Conservation (phyloP, 176 grass and related monocot species). For the Triticum turgidum region DNA sequence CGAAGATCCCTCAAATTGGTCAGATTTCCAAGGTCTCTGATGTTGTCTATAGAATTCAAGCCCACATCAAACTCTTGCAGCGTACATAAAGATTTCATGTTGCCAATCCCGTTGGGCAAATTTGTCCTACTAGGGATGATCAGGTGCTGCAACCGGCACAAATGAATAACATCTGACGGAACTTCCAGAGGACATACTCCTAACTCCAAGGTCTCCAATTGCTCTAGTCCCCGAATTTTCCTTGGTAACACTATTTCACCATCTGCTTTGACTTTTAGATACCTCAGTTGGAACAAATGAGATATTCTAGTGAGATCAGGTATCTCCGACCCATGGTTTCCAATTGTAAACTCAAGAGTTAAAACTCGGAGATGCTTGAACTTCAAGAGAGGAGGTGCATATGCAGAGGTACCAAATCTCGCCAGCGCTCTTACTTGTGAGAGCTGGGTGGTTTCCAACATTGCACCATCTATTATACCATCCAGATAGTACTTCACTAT, state of each 20-base stretch:
- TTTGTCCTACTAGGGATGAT: no score
- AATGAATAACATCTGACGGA: background rate
- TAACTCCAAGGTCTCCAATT: no score
- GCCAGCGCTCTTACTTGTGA: background rate
- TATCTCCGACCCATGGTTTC: background rate
- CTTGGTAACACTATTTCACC: no score
- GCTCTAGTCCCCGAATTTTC: no score
- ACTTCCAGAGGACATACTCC: no score
- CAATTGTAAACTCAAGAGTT: background rate
- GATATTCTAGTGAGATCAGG: background rate
- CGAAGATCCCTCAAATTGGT: background rate
- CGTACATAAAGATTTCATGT: background rate
- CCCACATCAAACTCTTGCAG: background rate
- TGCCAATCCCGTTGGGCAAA: background rate
- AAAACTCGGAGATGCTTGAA: constrained; percentile 1
- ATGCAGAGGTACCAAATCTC: background rate
- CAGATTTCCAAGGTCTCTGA: background rate
- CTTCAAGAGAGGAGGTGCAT: background rate
- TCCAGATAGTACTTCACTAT: background rate
- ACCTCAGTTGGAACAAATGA: background rate
- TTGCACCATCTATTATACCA: background rate
- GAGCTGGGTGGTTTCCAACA: background rate
- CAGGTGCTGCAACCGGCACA: constrained; percentile 4
- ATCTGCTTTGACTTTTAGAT: background rate
- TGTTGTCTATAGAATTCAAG: background rate